phyloP scores from a whole-genome alignment of 2,329 filamentous ascomycete species.

The Emmonsiellopsis sp. region DNA sequence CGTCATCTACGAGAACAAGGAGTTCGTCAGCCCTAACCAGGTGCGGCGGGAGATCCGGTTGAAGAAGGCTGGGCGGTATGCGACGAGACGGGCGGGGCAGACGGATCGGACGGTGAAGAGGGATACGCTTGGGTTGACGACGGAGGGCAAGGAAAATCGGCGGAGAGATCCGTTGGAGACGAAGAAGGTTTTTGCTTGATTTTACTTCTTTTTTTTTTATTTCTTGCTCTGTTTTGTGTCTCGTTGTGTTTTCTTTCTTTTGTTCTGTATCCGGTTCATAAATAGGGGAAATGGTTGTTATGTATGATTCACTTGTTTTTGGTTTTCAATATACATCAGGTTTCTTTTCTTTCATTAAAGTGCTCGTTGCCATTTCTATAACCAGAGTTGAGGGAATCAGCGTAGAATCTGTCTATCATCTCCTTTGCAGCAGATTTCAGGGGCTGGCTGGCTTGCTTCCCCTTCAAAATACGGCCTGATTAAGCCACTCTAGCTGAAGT shows the following conservation, averaged over 20 bases:
- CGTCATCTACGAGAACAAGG: constrained; percentile 96
- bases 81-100: constrained; percentile 63
- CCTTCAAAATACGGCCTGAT: too few species aligned
- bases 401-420: too few species aligned
- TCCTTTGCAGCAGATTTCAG: too few species aligned
- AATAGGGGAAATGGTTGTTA: too few species aligned
- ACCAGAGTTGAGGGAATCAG: too few species aligned
- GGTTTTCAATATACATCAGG: too few species aligned
- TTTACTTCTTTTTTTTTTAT: not conserved
- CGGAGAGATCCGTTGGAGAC: constrained; percentile 66
- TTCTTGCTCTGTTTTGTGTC: not conserved
- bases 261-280: not conserved
- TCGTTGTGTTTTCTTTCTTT: not conserved
- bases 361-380: too few species aligned
- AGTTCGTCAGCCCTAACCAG: constrained; percentile 95
- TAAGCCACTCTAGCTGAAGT: too few species aligned
- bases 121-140: constrained; percentile 66
- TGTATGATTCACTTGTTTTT: too few species aligned
- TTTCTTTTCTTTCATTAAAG: too few species aligned
- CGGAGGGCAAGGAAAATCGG: constrained; percentile 54
- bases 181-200: constrained; percentile 55
- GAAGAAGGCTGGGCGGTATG: constrained; percentile 69
- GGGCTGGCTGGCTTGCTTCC: too few species aligned
- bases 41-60: constrained; percentile 71
- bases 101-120: constrained; percentile 66